Evolutionary conservation across 1,284 basidiomycete genomes (phyloP), one percentile per base, ranked within the genome.

Genomic region (Pseudozyma thailandica): DNA sequence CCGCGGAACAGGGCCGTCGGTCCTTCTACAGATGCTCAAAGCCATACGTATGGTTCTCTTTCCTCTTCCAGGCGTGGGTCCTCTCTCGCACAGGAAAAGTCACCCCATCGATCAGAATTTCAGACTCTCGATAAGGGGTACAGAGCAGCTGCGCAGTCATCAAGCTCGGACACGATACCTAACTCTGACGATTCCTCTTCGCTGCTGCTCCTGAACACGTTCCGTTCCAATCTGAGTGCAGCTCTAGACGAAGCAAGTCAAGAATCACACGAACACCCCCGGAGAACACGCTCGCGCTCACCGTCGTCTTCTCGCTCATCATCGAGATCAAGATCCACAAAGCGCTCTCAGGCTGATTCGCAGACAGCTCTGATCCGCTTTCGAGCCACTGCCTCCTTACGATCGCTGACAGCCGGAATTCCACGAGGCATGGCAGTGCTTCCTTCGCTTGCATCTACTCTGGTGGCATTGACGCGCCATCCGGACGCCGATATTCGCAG

Each of bases 121-220:
- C n/a, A n/a, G n/a, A n/a, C n/a, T n/a, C n/a, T n/a, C n/a, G n/a
- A n/a, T n/a, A n/a, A n/a, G n/a, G n/a, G n/a, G n/a, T n/a, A n/a
- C n/a, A n/a, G n/a, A n/a, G n/a, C n/a, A n/a, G n/a, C n/a, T 9
- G 7, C 39, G 4, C 20, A 20, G 12, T 26, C 41, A 8, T 37
- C 44, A 33, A 33, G 31, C 12, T 33, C 31, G 31, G 4, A 33
- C n/a, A 10, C 3, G 15, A 16, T 28, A 18, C 25, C 27, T 6
- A 33, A 25, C 38, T 21, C 6, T 1, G 51, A 56, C 23, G 57
- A 71, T 9, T 53, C 57, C 0, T 56, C 69, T 1, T 70, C 73
- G 1, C 42, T 75, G 21, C 57, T 75, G 10, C 53, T 73, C 5
- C 57, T 75, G 41, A 75, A 75, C 57, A 73, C 73, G 0, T 62